Evolutionary conservation across 306 rosid species (phyloP).

Genomic region (Malus sieversii): DNA sequence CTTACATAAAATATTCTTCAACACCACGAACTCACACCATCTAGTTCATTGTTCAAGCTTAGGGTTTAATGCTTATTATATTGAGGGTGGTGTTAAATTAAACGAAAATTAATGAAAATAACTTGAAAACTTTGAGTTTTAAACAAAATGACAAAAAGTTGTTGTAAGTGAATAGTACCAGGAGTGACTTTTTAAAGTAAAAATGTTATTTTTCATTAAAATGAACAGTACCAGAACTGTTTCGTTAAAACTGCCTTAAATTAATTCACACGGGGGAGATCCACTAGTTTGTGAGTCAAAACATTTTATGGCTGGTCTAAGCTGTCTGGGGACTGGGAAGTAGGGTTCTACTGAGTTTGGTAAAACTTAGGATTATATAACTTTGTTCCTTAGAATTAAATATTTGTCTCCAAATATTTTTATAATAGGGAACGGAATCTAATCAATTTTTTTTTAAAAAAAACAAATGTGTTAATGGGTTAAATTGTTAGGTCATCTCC

Average conservation of each 20-base stretch:
- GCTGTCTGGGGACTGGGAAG: conserved; percentile 23
- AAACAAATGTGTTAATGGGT: too few relatives aligned
- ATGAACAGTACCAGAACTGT: too few relatives aligned
- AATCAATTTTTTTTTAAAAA: not conserved
- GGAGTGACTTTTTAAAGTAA: too few relatives aligned
- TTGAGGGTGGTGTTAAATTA: not conserved
- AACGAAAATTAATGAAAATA: too few relatives aligned
- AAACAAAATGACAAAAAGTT: too few relatives aligned
- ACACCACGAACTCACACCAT: not conserved
- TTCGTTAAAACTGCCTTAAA: too few relatives aligned
- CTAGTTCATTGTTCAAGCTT: not conserved
- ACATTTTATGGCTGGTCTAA: conserved; percentile 22
- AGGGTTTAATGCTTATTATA: not conserved
- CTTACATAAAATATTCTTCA: too few relatives aligned
- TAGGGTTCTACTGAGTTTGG: conserved; percentile 13
- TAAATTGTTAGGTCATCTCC: too few relatives aligned
- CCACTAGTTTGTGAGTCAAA: conserved; percentile 12
- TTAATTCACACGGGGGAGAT: not conserved
- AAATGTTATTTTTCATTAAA: too few relatives aligned
- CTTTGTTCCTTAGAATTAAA: conserved; percentile 9
- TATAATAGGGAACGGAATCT: conserved; percentile 20
- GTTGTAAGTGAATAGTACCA: too few relatives aligned
- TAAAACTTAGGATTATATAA: conserved; percentile 31
- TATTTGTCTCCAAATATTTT: conserved; percentile 4
- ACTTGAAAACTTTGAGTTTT: too few relatives aligned